Percentiles rank a stretch among this genome's conserved stretches.
Conservation (phyloP, 371 early-diverging fungal species). For the Conidiobolus coronatus region DNA sequence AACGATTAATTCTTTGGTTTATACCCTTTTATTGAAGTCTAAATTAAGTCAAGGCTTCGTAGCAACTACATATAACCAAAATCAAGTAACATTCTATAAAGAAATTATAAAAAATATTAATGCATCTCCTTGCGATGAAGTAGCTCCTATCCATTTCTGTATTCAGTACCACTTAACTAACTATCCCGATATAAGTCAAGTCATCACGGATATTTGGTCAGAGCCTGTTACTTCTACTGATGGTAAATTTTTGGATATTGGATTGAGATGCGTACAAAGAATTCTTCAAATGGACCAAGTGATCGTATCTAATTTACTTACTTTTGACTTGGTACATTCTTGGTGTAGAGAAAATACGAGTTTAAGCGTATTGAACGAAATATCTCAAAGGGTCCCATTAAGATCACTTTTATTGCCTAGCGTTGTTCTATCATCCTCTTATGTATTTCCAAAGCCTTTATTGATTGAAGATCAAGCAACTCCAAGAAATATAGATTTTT, state of each 20-base stretch:
- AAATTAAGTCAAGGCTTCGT: slow-evolving; percentile 34
- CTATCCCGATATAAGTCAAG: slow-evolving; percentile 17
- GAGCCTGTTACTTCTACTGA: slow-evolving; percentile 25
- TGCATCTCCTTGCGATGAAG: neutral
- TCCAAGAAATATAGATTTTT: neutral
- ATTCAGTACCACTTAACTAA: slow-evolving; percentile 36
- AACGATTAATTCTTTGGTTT: slow-evolving; percentile 37
- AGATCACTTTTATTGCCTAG: neutral
- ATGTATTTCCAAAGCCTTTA: neutral
- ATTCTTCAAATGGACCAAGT: slow-evolving; percentile 25
- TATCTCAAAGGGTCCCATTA: neutral
- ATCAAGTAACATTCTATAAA: slow-evolving; percentile 33
- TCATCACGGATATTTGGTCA: slow-evolving; percentile 47
- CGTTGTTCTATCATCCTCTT: slow-evolving; percentile 1
- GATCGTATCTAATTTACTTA: slow-evolving; percentile 29
- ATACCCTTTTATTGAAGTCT: slow-evolving; percentile 27
- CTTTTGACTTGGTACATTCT: slow-evolving; percentile 42
- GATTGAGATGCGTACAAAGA: slow-evolving; percentile 17
- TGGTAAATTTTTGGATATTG: slow-evolving; percentile 7
- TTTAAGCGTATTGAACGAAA: neutral
- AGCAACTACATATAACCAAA: slow-evolving; percentile 19
- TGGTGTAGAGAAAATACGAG: neutral
- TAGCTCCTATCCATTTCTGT: slow-evolving; percentile 14
- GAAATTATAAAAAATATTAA: slow-evolving; percentile 15
- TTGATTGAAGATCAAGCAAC: neutral